These are phyloP conservation scores for Crithidia sp. DNA, from an alignment of 208 protist species.

Conservation along the genomic window DNA sequence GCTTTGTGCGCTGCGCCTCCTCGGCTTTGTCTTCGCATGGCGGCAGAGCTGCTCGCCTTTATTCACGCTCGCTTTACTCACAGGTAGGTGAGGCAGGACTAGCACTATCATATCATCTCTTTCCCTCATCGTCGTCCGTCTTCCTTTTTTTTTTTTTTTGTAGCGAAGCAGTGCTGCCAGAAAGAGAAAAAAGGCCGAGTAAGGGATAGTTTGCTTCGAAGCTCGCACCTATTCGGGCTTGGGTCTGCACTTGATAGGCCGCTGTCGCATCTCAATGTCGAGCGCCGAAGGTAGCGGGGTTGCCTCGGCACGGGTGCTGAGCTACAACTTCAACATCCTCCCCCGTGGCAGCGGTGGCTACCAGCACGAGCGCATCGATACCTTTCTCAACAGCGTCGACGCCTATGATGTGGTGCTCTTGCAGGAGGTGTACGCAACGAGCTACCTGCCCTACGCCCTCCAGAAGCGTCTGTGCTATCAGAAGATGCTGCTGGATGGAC, in stretches of 20 bases:
- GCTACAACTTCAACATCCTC: conserved; percentile 93
- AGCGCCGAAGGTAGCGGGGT: neutral
- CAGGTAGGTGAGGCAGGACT: too few relatives aligned
- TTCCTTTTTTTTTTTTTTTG: too few relatives aligned
- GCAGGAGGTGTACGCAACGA: conserved; percentile 88
- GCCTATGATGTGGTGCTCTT: conserved; percentile 85
- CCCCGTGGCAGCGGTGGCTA: conserved; percentile 79
- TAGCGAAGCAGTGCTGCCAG: too few relatives aligned
- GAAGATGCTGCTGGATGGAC: conserved; percentile 72
- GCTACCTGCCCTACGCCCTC: conserved; percentile 74
- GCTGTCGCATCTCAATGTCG: conserved; percentile 9
- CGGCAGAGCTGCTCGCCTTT: neutral
- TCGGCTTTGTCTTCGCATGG: neutral
- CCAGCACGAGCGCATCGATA: conserved; percentile 83
- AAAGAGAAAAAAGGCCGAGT: too few relatives aligned
- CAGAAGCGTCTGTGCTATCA: conserved; percentile 81
- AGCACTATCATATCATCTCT: too few relatives aligned
- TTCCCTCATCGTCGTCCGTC: too few relatives aligned
- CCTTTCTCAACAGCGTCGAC: conserved; percentile 71
- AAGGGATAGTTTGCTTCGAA: too few relatives aligned
- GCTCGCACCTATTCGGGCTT: too few relatives aligned
- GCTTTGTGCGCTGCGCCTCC: too few relatives aligned
- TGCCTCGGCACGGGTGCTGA: conserved; percentile 70
- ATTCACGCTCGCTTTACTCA: neutral
- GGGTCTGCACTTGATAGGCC: too few relatives aligned